Conservation (phyloP, 2,329 filamentous ascomycete species). For the Penicillium corylophilum region DNA sequence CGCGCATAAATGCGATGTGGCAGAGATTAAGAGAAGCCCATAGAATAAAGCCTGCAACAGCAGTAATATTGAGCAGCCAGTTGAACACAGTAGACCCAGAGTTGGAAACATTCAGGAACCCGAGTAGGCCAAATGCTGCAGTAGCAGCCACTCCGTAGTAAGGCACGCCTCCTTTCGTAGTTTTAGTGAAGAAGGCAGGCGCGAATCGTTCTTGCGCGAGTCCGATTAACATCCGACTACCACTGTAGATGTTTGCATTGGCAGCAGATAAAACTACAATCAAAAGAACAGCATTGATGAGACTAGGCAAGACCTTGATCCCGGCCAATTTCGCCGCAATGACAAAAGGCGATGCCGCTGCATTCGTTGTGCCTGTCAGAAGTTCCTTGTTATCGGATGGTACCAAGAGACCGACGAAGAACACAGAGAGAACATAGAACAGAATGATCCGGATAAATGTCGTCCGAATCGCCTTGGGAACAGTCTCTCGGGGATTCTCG, state of each 20-base stretch:
- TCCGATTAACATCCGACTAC: slow-evolving; percentile 59
- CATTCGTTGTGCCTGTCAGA: slow-evolving; percentile 34
- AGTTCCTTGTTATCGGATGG: slow-evolving; percentile 61
- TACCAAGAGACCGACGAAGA: slow-evolving; percentile 71
- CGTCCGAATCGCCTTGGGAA: slow-evolving; percentile 70
- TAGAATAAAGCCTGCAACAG: slow-evolving; percentile 38
- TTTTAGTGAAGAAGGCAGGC: slow-evolving; percentile 43
- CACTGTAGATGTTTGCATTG: slow-evolving; percentile 43
- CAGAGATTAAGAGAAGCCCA: slow-evolving; percentile 48
- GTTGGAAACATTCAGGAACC: slow-evolving; percentile 67
- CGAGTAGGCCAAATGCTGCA: slow-evolving; percentile 59
- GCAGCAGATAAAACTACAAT: slow-evolving; percentile 46
- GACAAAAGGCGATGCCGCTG: slow-evolving; percentile 42
- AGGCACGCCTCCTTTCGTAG: slow-evolving; percentile 46
- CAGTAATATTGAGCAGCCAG: slow-evolving; percentile 36
- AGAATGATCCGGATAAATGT: slow-evolving; percentile 73
- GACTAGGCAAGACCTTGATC: slow-evolving; percentile 39
- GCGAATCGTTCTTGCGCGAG: slow-evolving; percentile 54
- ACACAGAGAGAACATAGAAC: slow-evolving; percentile 48
- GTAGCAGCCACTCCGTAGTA: slow-evolving; percentile 47
- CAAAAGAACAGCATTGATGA: slow-evolving; percentile 45
- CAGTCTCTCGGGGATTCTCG: slow-evolving; percentile 67
- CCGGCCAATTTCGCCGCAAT: slow-evolving; percentile 42
- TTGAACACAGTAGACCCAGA: slow-evolving; percentile 61
- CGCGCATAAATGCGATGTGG: slow-evolving; percentile 66